Evolutionary conservation across 805 yeast species (phyloP), one percentile per base, ranked within the genome.

Genomic region (Diddensiella caesifluorescens): DNA sequence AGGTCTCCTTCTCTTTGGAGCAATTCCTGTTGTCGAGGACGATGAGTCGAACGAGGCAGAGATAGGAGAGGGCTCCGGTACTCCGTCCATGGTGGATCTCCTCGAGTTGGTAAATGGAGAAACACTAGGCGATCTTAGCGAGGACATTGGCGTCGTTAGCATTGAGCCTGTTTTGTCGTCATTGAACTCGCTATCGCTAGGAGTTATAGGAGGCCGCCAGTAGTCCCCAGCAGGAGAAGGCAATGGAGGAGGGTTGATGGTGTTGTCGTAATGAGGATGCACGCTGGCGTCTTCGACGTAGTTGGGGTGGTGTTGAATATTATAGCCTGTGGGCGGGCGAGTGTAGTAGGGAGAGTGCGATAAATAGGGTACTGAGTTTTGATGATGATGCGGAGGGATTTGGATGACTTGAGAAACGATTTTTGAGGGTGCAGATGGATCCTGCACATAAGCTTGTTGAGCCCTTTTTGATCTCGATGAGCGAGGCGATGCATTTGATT

Each of bases 381-480:
- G 32, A 29, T 29, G 27, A 9, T 19, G 35, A 19, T 22, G 38
- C 21, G 32, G 32, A 7, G 39, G 39, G 12, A 40, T 19, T 5
- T 42, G 45, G 12, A 42, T 22, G 18, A 42, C 36, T 22, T 42
- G 45, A 21, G 45, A 29, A 7, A 42, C 41, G 21, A 42, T 42
- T n/a, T 42, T 42, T 4, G 41, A 38, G 3, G 40, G 25, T 10
- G 25, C 25, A 10, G 25, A 30, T 18, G 33, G 12, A 26, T 20
- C 16, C 83, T 18, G 82, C 83, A 16, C 95, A 85, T 56, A 81
- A 83, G 59, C 53, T 88, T 29, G 75, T 33, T 22, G 13, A 5
- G 5, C 22, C n/a, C 30, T 7, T 22, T 37, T 25, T 16, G 37
- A 22, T 7, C 16, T 3, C 12, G 12, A 6, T 18, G 25, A 9